Conservation (phyloP, 1,284 basidiomycete genomes). For the Trichosporon sp. region DNA sequence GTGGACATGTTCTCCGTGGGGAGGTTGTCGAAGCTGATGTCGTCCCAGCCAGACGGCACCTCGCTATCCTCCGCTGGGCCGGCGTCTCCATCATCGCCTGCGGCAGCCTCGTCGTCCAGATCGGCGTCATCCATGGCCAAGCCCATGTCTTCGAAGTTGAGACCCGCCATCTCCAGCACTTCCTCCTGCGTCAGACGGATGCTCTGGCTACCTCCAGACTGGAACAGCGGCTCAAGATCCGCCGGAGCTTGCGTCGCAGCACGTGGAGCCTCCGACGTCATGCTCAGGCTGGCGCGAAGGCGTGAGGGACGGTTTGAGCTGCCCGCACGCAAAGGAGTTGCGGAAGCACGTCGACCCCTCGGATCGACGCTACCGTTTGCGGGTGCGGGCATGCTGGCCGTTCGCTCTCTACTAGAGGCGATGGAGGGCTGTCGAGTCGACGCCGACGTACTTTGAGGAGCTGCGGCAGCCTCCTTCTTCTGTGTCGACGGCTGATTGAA, state of each 20-base stretch:
- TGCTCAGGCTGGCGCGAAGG: conserved; percentile 32
- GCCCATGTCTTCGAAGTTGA: conserved; percentile 38
- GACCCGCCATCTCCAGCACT: conserved; percentile 38
- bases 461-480: neutral
- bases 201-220: conserved; percentile 31
- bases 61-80: neutral
- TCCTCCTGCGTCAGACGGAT: conserved; percentile 41
- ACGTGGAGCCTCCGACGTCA: conserved; percentile 23
- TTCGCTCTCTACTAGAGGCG: neutral
- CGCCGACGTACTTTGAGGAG: neutral
- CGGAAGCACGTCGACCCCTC: conserved; percentile 1
- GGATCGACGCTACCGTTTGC: conserved; percentile 16
- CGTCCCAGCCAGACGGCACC: conserved; percentile 26
- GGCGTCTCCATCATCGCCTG: neutral
- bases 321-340: neutral
- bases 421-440: conserved; percentile 9
- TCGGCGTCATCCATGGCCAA: conserved; percentile 39
- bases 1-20: conserved; percentile 28
- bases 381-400: conserved; percentile 13
- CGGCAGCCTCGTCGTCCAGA: neutral
- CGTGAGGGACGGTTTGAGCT: conserved; percentile 10
- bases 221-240: conserved; percentile 37
- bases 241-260: conserved; percentile 12
- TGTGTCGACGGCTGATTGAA: conserved; percentile 30
- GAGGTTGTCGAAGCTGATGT: conserved; percentile 26